These are phyloP conservation scores for Acer campestre DNA, from an alignment of 345 rosid species.

Conservation along the genomic window DNA sequence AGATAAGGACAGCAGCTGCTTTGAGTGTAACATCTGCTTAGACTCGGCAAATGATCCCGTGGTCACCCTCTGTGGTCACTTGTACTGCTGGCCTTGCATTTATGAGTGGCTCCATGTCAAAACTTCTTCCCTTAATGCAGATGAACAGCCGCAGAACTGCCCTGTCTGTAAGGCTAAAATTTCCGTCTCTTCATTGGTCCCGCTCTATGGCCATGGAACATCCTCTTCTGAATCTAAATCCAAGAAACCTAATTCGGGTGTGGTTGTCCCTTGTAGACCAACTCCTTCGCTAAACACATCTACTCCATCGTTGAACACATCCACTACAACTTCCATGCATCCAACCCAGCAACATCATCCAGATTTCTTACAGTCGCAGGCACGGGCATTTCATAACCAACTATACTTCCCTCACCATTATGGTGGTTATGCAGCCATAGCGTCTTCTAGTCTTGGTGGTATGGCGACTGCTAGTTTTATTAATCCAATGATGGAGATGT, in stretches of 20 bases:
- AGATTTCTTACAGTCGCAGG: conserved; percentile 23
- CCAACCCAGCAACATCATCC: conserved; percentile 30
- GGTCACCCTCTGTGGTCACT: conserved; percentile 84
- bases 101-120: conserved; percentile 59
- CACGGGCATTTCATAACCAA: conserved; percentile 29
- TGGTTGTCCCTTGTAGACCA: conserved; percentile 67
- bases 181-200: conserved; percentile 68
- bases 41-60: conserved; percentile 74
- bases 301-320: neutral
- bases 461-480: conserved; percentile 43
- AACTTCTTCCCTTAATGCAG: conserved; percentile 40
- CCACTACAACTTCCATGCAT: conserved; percentile 17
- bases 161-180: conserved; percentile 84
- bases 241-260: conserved; percentile 31
- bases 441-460: conserved; percentile 44
- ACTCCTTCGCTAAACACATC: conserved; percentile 30
- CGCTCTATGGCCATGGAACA: conserved; percentile 81
- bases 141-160: conserved; percentile 54
- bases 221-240: conserved; percentile 40
- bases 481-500: conserved; percentile 57
- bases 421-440: conserved; percentile 38
- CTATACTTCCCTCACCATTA: conserved; percentile 33
- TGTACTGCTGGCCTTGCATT: conserved; percentile 90
- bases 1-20: conserved; percentile 43
- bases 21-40: conserved; percentile 81